Conservation (phyloP, 2,329 filamentous ascomycete genomes). For the Whalleya microplaca region DNA sequence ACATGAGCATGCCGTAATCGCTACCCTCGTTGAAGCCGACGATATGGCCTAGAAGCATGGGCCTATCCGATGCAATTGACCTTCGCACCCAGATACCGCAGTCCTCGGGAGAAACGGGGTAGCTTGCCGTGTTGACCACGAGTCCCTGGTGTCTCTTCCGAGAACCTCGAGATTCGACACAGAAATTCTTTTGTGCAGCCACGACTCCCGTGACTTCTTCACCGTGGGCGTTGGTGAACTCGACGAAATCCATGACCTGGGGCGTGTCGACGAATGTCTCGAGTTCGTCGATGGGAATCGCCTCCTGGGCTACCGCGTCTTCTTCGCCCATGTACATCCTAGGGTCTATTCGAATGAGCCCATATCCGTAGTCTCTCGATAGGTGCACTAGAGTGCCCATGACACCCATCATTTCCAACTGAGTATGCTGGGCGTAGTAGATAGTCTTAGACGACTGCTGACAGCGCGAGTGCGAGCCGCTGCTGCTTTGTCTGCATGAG, state of each 20-base stretch:
- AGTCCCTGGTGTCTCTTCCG: constrained; percentile 3
- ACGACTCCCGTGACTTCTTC: constrained; percentile 20
- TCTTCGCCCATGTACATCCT: constrained; percentile 9
- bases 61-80: constrained; percentile 12
- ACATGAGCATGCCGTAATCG: constrained; percentile 8
- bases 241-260: constrained; percentile 17
- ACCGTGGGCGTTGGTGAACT: constrained; percentile 12
- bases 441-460: constrained; percentile 3
- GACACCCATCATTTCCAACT: constrained; percentile 5
- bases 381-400: constrained; percentile 14
- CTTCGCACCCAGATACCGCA: constrained; percentile 17
- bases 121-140: constrained; percentile 17
- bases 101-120: constrained; percentile 11
- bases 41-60: constrained; percentile 14
- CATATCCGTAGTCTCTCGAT: constrained; percentile 15
- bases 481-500: neutral
- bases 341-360: constrained; percentile 10
- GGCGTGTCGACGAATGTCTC: constrained; percentile 9
- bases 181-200: constrained; percentile 4
- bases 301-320: constrained; percentile 5
- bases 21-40: constrained; percentile 9
- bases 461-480: constrained; percentile 7
- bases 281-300: constrained; percentile 9
- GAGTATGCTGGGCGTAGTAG: constrained; percentile 3
- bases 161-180: constrained; percentile 1